Percentiles rank a stretch among this genome's conserved stretches.
phyloP scores from a whole-genome alignment of 2,329 filamentous ascomycete genomes.

The Beauveria australis region DNA sequence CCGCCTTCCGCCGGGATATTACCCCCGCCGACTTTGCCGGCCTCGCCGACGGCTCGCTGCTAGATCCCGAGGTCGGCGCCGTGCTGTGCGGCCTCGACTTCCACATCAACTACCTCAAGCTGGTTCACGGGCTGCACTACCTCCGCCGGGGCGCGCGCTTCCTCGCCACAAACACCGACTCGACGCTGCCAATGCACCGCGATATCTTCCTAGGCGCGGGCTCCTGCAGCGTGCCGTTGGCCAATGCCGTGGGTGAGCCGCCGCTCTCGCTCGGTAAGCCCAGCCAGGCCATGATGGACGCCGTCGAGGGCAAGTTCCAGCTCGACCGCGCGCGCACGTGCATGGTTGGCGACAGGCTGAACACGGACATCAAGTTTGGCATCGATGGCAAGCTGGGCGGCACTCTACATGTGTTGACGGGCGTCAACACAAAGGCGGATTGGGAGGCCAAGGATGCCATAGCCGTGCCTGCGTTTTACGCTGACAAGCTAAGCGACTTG shows the following conservation, averaged over 20 bases:
- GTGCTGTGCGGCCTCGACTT: slow-evolving; percentile 90
- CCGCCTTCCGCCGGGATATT: slow-evolving; percentile 67
- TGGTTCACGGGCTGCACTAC: slow-evolving; percentile 78
- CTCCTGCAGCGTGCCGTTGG: slow-evolving; percentile 67
- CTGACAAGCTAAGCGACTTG: slow-evolving; percentile 77
- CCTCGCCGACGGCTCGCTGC: slow-evolving; percentile 63
- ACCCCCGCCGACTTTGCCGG: slow-evolving; percentile 69
- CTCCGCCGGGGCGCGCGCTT: slow-evolving; percentile 74
- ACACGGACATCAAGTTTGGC: slow-evolving; percentile 95
- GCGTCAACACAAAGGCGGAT: slow-evolving; percentile 78
- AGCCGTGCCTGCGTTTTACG: slow-evolving; percentile 72
- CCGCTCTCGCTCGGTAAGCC: slow-evolving; percentile 85
- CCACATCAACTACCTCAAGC: slow-evolving; percentile 91
- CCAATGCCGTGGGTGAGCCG: slow-evolving; percentile 60
- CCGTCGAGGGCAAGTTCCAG: slow-evolving; percentile 90
- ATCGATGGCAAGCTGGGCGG: slow-evolving; percentile 85
- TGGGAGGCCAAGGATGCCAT: slow-evolving; percentile 62
- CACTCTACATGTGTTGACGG: slow-evolving; percentile 83
- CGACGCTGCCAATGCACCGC: slow-evolving; percentile 73
- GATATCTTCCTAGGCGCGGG: slow-evolving; percentile 89
- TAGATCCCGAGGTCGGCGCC: slow-evolving; percentile 83
- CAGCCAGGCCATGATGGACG: slow-evolving; percentile 98
- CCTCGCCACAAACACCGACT: slow-evolving; percentile 88
- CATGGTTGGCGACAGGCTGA: slow-evolving; percentile 90
- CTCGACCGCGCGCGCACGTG: slow-evolving; percentile 78